Evolutionary conservation across 805 yeast genomes (phyloP).

Genomic region (Ogataea ganodermae): DNA sequence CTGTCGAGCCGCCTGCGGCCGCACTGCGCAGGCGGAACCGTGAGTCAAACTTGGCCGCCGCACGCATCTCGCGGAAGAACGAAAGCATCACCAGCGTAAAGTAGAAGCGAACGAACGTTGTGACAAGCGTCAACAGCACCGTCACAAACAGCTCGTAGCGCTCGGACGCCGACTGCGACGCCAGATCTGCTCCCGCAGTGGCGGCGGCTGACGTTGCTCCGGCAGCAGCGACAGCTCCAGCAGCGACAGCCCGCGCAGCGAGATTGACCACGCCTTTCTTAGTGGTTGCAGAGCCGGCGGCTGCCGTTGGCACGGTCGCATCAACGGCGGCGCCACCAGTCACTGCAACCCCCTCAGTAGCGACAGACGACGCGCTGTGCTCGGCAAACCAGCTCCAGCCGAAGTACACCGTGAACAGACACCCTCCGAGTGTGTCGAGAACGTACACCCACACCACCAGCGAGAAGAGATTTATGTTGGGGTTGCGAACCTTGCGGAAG

Average conservation of each 20-base stretch:
- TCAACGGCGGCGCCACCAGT: not conserved
- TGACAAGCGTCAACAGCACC: conserved; percentile 47
- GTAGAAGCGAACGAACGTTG: conserved; percentile 55
- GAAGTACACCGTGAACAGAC: conserved; percentile 73
- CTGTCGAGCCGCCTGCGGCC: conserved; percentile 8
- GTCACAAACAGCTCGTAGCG: conserved; percentile 59
- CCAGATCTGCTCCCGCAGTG: conserved; percentile 25
- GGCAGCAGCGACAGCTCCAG: conserved; percentile 14
- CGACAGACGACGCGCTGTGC: conserved; percentile 22
- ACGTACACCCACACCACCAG: conserved; percentile 63
- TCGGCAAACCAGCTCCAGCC: conserved; percentile 69
- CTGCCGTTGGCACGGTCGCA: not conserved
- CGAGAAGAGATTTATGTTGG: conserved; percentile 62
- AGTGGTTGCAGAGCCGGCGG: not conserved
- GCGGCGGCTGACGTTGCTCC: conserved; percentile 10
- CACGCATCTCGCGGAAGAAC: conserved; percentile 58
- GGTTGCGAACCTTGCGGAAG: conserved; percentile 48
- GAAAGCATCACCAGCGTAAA: conserved; percentile 60
- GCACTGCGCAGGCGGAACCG: conserved; percentile 26
- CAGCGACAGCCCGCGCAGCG: conserved; percentile 4
- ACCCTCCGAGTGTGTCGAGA: conserved; percentile 66
- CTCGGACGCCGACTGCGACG: conserved; percentile 66
- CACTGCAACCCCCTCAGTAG: conserved; percentile 30
- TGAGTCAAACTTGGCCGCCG: conserved; percentile 42
- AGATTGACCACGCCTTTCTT: conserved; percentile 4